Evolutionary conservation across 169 alveolate genomes (phyloP).

Genomic region (Plasmodium reichenowi): DNA sequence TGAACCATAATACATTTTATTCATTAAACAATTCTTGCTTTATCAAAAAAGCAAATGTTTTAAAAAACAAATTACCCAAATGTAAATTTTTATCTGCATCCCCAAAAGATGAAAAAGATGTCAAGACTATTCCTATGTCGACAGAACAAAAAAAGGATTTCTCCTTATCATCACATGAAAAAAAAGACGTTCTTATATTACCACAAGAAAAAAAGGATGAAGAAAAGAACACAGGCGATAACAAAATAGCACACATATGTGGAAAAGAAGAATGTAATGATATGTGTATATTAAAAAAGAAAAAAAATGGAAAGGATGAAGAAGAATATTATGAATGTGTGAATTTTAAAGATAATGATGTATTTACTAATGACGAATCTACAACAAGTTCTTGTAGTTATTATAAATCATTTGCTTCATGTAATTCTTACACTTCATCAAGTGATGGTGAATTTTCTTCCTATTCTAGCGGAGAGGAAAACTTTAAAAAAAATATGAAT

Average conservation of each 20-base stretch:
- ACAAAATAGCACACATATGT: too few relatives aligned
- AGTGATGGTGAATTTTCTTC: conserved; percentile 27
- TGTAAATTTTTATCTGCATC: conserved; percentile 38
- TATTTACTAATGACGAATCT: conserved; percentile 1
- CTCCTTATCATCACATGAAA: too few relatives aligned
- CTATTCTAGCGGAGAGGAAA: conserved; percentile 38
- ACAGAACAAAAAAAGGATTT: not conserved
- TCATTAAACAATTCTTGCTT: conserved; percentile 30
- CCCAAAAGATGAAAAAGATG: conserved; percentile 34
- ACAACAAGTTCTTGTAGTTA: conserved; percentile 12
- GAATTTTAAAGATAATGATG: conserved; percentile 10
- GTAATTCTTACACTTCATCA: conserved; percentile 9
- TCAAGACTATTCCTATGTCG: conserved; percentile 4
- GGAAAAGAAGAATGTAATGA: not conserved
- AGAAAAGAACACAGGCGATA: too few relatives aligned
- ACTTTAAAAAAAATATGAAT: conserved; percentile 18
- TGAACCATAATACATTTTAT: not conserved
- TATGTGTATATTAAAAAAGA: not conserved
- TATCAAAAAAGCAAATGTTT: conserved; percentile 21
- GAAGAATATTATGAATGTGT: conserved; percentile 18
- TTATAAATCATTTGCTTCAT: conserved; percentile 9
- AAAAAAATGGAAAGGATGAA: conserved; percentile 6
- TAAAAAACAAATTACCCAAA: conserved; percentile 47
- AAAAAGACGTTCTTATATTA: too few relatives aligned
- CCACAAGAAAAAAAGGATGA: too few relatives aligned